phyloP scores from a whole-genome alignment of 805 yeast genomes.

The Candida suzukii region DNA sequence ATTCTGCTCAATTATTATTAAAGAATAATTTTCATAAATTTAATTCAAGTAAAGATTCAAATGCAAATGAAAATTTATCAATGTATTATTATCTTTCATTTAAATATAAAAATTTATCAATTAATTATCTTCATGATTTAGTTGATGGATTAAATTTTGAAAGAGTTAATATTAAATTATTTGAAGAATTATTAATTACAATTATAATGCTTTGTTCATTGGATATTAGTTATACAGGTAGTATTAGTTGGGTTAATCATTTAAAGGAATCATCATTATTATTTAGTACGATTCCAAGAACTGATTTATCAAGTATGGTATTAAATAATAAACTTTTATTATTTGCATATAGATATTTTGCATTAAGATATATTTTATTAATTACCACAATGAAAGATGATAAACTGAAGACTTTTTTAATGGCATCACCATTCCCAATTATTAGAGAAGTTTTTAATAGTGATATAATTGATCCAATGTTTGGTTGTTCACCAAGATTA shows the following conservation, averaged over 20 bases:
- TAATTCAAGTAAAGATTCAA: not conserved
- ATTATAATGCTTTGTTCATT: conserved; percentile 23
- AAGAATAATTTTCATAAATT: not conserved
- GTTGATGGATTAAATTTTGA: conserved; percentile 17
- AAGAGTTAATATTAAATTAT: conserved; percentile 5
- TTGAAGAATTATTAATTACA: conserved; percentile 22
- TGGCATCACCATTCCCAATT: conserved; percentile 17
- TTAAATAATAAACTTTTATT: conserved; percentile 14
- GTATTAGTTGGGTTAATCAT: conserved; percentile 22
- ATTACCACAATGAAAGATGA: conserved; percentile 17
- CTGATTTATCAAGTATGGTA: conserved; percentile 10
- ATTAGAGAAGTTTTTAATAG: conserved; percentile 17
- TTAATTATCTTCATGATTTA: conserved; percentile 19
- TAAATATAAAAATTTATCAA: conserved; percentile 23
- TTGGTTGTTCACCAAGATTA: conserved; percentile 27
- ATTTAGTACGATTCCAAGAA: conserved; percentile 14
- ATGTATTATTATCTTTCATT: conserved; percentile 4
- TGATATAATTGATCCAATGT: conserved; percentile 22
- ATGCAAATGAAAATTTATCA: not conserved
- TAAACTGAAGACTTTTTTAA: conserved; percentile 9
- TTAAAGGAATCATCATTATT: conserved; percentile 24
- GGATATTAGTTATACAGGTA: conserved; percentile 23
- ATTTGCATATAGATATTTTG: conserved; percentile 25
- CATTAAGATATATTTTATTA: conserved; percentile 22
- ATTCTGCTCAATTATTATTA: conserved; percentile 6